These are phyloP conservation scores for Naganishia liquefaciens DNA, from an alignment of 1,284 basidiomycete species.

Conservation along the genomic window DNA sequence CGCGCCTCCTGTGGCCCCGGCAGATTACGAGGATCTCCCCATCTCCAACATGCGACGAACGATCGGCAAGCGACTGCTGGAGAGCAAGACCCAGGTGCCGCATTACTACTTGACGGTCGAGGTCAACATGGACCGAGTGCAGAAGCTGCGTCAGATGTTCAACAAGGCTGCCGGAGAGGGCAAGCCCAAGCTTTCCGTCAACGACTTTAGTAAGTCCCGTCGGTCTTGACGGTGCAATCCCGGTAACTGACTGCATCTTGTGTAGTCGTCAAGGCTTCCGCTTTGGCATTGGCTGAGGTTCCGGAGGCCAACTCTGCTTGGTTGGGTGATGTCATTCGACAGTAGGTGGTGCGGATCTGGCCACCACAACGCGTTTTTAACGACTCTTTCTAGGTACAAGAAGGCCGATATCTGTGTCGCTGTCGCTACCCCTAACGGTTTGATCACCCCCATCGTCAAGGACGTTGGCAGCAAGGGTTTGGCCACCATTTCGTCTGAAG, in stretches of 20 bases:
- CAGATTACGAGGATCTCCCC: conserved; percentile 88
- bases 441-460: conserved; percentile 97
- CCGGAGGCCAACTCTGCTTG: conserved; percentile 98
- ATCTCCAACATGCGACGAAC: conserved; percentile 91
- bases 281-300: conserved; percentile 87
- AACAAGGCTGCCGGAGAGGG: conserved; percentile 78
- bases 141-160: conserved; percentile 93
- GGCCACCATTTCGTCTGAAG: conserved; percentile 84
- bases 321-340: conserved; percentile 92
- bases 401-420: conserved; percentile 96
- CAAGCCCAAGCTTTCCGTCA: conserved; percentile 87
- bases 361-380: conserved; percentile 6
- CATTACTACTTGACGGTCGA: conserved; percentile 97
- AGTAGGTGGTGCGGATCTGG: conserved; percentile 61
- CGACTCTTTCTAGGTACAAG: conserved; percentile 68
- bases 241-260: conserved; percentile 32
- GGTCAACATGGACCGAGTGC: conserved; percentile 88
- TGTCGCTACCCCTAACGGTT: conserved; percentile 90
- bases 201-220: conserved; percentile 74
- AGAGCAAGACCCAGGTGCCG: conserved; percentile 92
- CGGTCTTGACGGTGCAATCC: too few relatives aligned
- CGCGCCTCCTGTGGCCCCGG: conserved; percentile 47
- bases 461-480: conserved; percentile 90
- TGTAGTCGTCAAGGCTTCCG: conserved; percentile 82
- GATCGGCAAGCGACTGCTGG: conserved; percentile 85